A percentile compares a stretch with the other conserved stretches of the same genome.
Conservation (phyloP, 305 asterid species). For the Petunia hybrid region DNA sequence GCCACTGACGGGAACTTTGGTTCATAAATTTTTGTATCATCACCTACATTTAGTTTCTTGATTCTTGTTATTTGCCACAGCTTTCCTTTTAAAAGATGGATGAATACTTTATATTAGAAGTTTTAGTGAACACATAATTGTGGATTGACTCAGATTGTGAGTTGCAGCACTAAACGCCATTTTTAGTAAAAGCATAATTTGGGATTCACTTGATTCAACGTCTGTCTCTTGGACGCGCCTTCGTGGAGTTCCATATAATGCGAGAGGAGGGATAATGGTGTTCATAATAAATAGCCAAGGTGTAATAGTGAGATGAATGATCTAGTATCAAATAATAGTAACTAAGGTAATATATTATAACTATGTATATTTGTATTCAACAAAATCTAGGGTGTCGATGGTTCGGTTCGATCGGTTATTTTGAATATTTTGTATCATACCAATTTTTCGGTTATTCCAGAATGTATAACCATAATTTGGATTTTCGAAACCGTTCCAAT, state of each 20-base stretch:
- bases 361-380: background rate
- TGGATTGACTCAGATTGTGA: background rate
- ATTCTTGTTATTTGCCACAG: conserved; percentile 1
- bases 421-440: too few species aligned
- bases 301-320: background rate
- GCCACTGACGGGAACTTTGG: background rate
- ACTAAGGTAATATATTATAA: background rate
- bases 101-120: conserved; percentile 22
- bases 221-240: background rate
- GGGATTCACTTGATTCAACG: background rate
- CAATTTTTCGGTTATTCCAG: too few species aligned
- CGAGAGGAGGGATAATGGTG: too few species aligned
- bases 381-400: background rate
- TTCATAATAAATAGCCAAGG: too few species aligned
- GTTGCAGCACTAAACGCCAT: background rate
- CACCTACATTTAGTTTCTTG: background rate
- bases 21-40: conserved; percentile 8
- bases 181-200: background rate
- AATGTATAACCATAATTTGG: too few species aligned
- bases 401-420: too few species aligned
- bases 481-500: too few species aligned
- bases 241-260: too few species aligned
- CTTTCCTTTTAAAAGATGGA: conserved; percentile 26
- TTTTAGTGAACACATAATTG: background rate
- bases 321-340: background rate